Evolutionary conservation across 345 rosid species (phyloP).

Genomic region (Pugionium dolabratum): DNA sequence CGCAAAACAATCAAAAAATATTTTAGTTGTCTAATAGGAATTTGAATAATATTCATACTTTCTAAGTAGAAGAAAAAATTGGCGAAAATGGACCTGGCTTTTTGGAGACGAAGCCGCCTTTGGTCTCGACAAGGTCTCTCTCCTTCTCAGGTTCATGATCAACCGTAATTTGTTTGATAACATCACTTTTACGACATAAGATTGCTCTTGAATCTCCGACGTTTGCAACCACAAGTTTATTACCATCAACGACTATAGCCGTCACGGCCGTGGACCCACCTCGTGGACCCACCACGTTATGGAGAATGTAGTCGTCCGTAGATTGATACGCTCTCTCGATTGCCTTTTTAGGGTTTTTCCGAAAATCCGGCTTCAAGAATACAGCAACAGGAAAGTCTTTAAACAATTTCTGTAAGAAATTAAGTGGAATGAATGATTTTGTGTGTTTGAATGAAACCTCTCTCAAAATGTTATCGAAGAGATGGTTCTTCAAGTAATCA

Average conservation of each 20-base stretch:
- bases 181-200: constrained; percentile 38
- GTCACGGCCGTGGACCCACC: constrained; percentile 61
- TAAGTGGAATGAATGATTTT: neutral
- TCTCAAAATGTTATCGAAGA: constrained; percentile 49
- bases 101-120: constrained; percentile 47
- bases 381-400: neutral
- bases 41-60: too few species aligned
- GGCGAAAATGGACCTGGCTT: constrained; percentile 36
- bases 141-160: constrained; percentile 54
- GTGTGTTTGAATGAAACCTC: constrained; percentile 36
- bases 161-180: constrained; percentile 44
- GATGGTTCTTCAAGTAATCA: constrained; percentile 49
- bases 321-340: constrained; percentile 46
- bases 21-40: too few species aligned
- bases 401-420: neutral
- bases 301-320: constrained; percentile 47
- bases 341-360: constrained; percentile 44
- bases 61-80: too few species aligned
- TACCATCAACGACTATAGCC: constrained; percentile 47
- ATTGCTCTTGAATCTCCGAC: constrained; percentile 58
- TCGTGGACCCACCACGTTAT: constrained; percentile 39
- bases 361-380: constrained; percentile 46
- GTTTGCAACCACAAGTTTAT: constrained; percentile 52
- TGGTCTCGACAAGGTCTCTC: constrained; percentile 51
- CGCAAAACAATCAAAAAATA: too few species aligned